phyloP scores from a whole-genome alignment of 2,329 filamentous ascomycete species.

The Fusarium cicatricum region DNA sequence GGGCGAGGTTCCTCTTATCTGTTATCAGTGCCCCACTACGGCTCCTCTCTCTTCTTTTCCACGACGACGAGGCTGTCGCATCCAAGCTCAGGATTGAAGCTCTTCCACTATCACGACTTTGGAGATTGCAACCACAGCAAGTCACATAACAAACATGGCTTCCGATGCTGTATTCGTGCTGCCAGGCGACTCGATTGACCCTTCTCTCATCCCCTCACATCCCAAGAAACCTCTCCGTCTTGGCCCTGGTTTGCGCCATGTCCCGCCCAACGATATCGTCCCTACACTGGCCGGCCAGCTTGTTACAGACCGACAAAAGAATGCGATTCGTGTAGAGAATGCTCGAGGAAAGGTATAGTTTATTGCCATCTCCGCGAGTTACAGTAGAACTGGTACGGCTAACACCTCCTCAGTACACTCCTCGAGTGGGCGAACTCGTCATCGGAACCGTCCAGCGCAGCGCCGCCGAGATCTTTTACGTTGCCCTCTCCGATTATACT shows the following conservation, averaged over 20 bases:
- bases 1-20: conserved; percentile 21
- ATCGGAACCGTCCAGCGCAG: conserved; percentile 85
- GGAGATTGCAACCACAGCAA: neutral
- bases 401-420: conserved; percentile 70
- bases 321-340: conserved; percentile 79
- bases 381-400: neutral
- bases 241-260: conserved; percentile 83
- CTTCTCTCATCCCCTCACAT: conserved; percentile 71
- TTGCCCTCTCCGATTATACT: conserved; percentile 73
- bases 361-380: neutral
- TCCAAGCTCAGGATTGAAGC: conserved; percentile 13
- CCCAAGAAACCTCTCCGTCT: conserved; percentile 77
- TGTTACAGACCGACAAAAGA: conserved; percentile 74
- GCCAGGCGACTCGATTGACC: conserved; percentile 80
- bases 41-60: conserved; percentile 18
- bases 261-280: conserved; percentile 77
- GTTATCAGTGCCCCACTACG: conserved; percentile 29
- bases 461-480: conserved; percentile 80
- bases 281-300: conserved; percentile 74
- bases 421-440: conserved; percentile 82
- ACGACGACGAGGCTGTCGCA: conserved; percentile 21
- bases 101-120: neutral
- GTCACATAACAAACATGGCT: conserved; percentile 56
- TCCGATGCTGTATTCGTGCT: conserved; percentile 72
- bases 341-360: conserved; percentile 70